A percentile compares a stretch with the other conserved stretches of the same genome.
phyloP scores from a whole-genome alignment of 352 stramenopile genomes.

The Chrysophaeum taylorii region DNA sequence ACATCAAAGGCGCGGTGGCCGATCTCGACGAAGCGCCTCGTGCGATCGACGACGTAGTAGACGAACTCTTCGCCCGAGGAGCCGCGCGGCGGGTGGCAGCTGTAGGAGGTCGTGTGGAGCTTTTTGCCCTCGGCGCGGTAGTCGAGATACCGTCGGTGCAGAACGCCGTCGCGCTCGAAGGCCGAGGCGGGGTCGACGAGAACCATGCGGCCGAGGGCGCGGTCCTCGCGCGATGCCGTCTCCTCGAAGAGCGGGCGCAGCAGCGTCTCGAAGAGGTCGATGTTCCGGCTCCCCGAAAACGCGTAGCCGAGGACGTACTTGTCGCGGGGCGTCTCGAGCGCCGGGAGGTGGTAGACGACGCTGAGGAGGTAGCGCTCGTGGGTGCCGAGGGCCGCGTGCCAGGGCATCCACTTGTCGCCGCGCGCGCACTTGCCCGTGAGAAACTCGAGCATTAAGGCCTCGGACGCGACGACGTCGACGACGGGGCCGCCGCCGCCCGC shows the following conservation, averaged over 20 bases:
- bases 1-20: neutral
- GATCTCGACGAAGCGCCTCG: neutral
- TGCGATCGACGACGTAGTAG: conserved; percentile 7
- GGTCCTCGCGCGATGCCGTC: neutral
- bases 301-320: neutral
- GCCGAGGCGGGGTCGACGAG: neutral
- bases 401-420: conserved; percentile 12
- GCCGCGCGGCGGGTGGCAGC: neutral
- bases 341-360: neutral
- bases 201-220: neutral
- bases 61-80: neutral
- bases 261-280: neutral
- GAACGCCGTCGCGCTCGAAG: neutral
- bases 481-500: no score
- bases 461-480: neutral
- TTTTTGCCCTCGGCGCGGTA: neutral
- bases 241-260: neutral
- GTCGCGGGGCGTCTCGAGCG: neutral
- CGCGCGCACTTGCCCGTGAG: neutral
- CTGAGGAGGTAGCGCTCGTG: neutral
- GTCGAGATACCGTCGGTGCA: neutral
- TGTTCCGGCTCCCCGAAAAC: neutral
- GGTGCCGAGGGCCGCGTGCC: neutral
- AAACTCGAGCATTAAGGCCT: neutral
- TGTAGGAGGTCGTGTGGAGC: conserved; percentile 10